Evolutionary conservation across 768 basidiomycete species (phyloP).

Genomic region (Pleurotus djamor): DNA sequence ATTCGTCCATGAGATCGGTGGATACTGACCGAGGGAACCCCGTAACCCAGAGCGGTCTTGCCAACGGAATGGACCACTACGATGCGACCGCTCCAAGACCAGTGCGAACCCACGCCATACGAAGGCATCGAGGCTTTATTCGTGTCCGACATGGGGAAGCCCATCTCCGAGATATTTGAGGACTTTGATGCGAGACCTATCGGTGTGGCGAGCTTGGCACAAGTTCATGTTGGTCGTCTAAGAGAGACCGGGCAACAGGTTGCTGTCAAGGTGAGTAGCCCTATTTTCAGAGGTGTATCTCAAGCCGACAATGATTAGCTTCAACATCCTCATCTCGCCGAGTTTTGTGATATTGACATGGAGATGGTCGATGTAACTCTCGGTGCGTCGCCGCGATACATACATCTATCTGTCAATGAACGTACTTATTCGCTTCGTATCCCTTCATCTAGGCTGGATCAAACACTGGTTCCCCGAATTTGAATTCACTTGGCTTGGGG

Average conservation of each 20-base stretch:
- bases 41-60: conserved; percentile 30
- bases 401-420: not conserved
- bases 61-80: conserved; percentile 52
- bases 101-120: conserved; percentile 87
- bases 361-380: conserved; percentile 77
- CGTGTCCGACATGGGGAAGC: conserved; percentile 70
- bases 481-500: conserved; percentile 90
- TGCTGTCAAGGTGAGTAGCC: conserved; percentile 72
- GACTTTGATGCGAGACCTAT: conserved; percentile 88
- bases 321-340: conserved; percentile 92
- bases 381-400: conserved; percentile 32
- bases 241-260: conserved; percentile 70
- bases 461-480: conserved; percentile 95
- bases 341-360: conserved; percentile 92
- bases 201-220: conserved; percentile 94
- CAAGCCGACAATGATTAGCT: conserved; percentile 36
- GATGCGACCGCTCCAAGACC: conserved; percentile 75
- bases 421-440: not conserved
- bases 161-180: conserved; percentile 74
- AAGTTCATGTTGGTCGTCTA: conserved; percentile 86
- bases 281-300: not conserved
- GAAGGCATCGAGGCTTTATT: conserved; percentile 77
- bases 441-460: conserved; percentile 66
- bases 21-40: too few species aligned
- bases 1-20: too few species aligned